Percentiles rank a stretch among this genome's conserved stretches.
Evolutionary conservation across 2,329 filamentous ascomycete genomes (phyloP).

Genomic region (Pseudopithomyces maydicus): DNA sequence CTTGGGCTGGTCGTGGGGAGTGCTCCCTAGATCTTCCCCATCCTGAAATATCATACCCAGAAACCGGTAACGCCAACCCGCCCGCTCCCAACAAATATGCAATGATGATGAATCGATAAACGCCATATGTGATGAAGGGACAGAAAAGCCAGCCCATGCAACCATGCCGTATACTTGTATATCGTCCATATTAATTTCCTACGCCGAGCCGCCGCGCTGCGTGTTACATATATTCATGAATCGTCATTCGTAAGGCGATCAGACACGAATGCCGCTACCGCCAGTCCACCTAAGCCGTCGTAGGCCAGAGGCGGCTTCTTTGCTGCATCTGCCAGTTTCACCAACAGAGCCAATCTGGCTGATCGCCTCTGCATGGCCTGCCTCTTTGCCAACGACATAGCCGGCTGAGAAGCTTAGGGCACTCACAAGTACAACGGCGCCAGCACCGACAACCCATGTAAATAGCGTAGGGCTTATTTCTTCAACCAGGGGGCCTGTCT

Average conservation of each 20-base stretch:
- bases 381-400: slow-evolving; percentile 65
- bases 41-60: background rate
- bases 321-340: slow-evolving; percentile 40
- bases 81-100: slow-evolving; percentile 5
- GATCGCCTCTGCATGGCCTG: slow-evolving; percentile 58
- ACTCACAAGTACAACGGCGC: slow-evolving; percentile 67
- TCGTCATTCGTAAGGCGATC: slow-evolving; percentile 5
- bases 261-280: slow-evolving; percentile 27
- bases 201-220: background rate
- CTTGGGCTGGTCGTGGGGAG: background rate
- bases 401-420: slow-evolving; percentile 69
- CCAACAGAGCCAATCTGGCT: slow-evolving; percentile 34
- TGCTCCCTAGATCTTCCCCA: background rate
- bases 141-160: background rate
- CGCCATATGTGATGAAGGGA: slow-evolving; percentile 2
- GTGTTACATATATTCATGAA: background rate
- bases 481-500: slow-evolving; percentile 40
- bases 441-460: slow-evolving; percentile 69
- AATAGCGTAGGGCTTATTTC: slow-evolving; percentile 64
- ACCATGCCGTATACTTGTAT: background rate
- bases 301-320: slow-evolving; percentile 36
- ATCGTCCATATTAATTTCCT: background rate
- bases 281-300: slow-evolving; percentile 40
- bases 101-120: background rate
- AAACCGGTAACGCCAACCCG: background rate